phyloP scores from a whole-genome alignment of 768 basidiomycete species.

The Kwoniella dendrophila region DNA sequence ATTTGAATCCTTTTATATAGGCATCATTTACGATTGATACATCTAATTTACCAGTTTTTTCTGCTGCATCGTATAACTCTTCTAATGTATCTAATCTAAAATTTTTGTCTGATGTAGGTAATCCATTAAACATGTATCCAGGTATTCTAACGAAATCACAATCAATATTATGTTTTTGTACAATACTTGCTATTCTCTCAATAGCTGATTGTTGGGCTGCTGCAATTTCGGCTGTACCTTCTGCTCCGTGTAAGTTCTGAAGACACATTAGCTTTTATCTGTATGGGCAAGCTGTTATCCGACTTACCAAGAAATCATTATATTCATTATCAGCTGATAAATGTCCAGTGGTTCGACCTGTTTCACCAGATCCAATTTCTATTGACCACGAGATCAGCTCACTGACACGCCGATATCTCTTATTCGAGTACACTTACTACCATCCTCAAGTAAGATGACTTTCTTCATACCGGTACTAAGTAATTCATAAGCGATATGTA shows the following conservation, averaged over 20 bases:
- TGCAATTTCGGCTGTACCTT: constrained; percentile 30
- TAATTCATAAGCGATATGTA: constrained; percentile 37
- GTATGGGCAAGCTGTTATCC: neutral
- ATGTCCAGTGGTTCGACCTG: constrained; percentile 33
- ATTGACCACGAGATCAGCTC: neutral
- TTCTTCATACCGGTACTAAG: constrained; percentile 27
- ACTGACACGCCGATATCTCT: neutral
- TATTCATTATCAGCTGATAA: constrained; percentile 32
- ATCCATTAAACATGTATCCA: constrained; percentile 37
- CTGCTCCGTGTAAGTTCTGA: constrained; percentile 28
- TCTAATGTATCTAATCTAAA: constrained; percentile 23
- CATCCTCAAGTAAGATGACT: constrained; percentile 33
- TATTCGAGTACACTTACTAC: constrained; percentile 23
- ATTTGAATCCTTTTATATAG: constrained; percentile 67
- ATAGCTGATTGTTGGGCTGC: constrained; percentile 35
- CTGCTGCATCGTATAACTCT: constrained; percentile 42
- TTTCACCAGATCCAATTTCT: constrained; percentile 38
- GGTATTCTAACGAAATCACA: constrained; percentile 29
- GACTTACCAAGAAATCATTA: constrained; percentile 32
- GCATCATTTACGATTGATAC: constrained; percentile 68
- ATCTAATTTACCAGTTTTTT: constrained; percentile 62
- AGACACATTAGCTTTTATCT: neutral
- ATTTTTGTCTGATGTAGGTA: constrained; percentile 11
- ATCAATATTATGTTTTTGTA: constrained; percentile 31
- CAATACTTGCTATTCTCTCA: constrained; percentile 30